Conservation (phyloP, 2,329 filamentous ascomycete genomes). For the Ophiosphaerella korrae region DNA sequence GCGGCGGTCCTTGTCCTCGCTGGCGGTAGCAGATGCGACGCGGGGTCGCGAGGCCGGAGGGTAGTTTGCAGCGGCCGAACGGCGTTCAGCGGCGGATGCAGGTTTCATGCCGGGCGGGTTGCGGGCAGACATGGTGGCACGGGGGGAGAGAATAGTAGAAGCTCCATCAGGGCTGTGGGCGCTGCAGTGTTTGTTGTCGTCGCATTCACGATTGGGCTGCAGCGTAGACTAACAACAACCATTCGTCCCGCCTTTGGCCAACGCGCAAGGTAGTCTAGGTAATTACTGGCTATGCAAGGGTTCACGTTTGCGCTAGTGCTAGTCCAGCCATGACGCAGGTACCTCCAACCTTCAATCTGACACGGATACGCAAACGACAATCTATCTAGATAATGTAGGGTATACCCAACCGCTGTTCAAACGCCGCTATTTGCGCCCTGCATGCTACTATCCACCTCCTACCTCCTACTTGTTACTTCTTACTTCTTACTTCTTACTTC, state of each 20-base stretch:
- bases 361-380: not conserved
- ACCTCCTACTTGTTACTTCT: too few relatives aligned
- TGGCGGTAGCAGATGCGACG: conserved; percentile 34
- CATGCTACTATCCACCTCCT: conserved; percentile 1
- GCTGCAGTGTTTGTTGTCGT: conserved; percentile 23
- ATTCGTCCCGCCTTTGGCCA: conserved; percentile 15
- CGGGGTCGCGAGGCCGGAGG: conserved; percentile 44
- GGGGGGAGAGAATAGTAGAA: not conserved
- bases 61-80: conserved; percentile 38
- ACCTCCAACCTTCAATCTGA: not conserved
- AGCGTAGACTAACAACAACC: not conserved
- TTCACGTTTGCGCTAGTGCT: conserved; percentile 14
- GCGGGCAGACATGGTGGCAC: conserved; percentile 41
- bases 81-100: conserved; percentile 37
- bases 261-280: conserved; percentile 7
- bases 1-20: conserved; percentile 39
- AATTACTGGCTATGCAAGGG: too few relatives aligned
- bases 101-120: conserved; percentile 37
- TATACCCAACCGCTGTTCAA: not conserved
- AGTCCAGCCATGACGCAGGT: conserved; percentile 23
- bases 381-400: conserved; percentile 1
- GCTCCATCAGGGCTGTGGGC: conserved; percentile 31
- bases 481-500: not conserved
- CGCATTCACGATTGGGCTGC: conserved; percentile 23
- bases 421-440: conserved; percentile 1